Percentiles rank a stretch among this genome's conserved stretches.
Conservation (phyloP, 129 eudicot genomes). For the Saposhnikovia divaricata region DNA sequence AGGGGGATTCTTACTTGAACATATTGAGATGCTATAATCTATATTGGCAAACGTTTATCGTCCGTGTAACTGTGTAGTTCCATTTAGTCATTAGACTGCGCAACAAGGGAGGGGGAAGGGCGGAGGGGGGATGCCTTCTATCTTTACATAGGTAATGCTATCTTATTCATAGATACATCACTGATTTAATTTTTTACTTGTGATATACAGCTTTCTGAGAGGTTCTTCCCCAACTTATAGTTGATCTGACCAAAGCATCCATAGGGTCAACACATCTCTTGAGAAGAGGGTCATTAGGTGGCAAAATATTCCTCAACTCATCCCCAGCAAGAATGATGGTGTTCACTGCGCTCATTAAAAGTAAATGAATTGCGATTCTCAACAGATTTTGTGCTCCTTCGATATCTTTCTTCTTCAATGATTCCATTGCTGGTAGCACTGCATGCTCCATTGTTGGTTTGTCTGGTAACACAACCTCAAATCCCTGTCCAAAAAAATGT, state of each 20-base stretch:
- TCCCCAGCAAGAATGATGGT: slow-evolving; percentile 25
- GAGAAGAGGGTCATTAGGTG: slow-evolving; percentile 28
- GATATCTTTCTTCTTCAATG: slow-evolving; percentile 24
- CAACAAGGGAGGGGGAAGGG: neutral
- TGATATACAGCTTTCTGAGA: neutral
- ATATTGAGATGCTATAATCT: neutral
- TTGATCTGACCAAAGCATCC: slow-evolving; percentile 28
- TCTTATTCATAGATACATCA: neutral
- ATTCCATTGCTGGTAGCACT: slow-evolving; percentile 23
- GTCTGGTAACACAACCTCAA: slow-evolving; percentile 33
- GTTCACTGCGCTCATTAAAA: slow-evolving; percentile 30
- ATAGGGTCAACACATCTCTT: slow-evolving; percentile 37
- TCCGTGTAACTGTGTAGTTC: neutral
- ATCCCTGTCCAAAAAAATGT: slow-evolving; percentile 17
- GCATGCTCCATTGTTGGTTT: slow-evolving; percentile 29
- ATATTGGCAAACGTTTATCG: neutral
- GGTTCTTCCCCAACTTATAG: slow-evolving; percentile 23
- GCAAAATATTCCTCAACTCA: slow-evolving; percentile 22
- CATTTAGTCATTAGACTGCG: neutral
- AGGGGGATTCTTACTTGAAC: neutral
- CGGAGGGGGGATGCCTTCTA: neutral
- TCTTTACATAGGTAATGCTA: neutral
- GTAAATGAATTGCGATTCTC: slow-evolving; percentile 28
- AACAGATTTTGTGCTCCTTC: slow-evolving; percentile 27
- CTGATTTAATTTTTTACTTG: no score